Evolutionary conservation across 192 early-diverging fungal genomes (phyloP), one percentile per base, ranked within the genome.

Genomic region (Cladochytrium replicatum): DNA sequence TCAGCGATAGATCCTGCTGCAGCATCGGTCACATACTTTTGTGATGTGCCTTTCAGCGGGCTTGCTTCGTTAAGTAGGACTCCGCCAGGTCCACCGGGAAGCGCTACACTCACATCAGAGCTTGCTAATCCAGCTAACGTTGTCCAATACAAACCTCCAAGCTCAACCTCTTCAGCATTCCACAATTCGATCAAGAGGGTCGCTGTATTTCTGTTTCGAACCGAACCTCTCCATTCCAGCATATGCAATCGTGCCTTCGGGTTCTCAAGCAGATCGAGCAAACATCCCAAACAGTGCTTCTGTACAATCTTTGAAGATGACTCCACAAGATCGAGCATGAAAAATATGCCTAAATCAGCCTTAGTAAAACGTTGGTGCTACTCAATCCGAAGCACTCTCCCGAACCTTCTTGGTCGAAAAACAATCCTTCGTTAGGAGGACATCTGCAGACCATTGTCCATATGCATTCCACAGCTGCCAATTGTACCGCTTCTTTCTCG

Each of bases 391-490:
- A 37, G 13, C 17, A 13, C 17, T 13, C 17, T 13, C 17, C 13
- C 13, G 17, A 37, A 61, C 60, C 63, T 54, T 61, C 52, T 2
- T 27, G 15, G 6, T 64, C 17, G 26, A 70, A 55, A 31, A 70
- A 67, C 17, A 15, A 9, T 6, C 50, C 45, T 40, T 70, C 68
- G 39, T 48, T 57, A 6, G 38, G n/a, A 8, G 31, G 55, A 39
- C 38, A 41, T 15, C 68, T 64, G 52, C 68, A 70, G 38, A 70
- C 55, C n/a, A 60, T 54, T 1, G 63, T 61, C 68, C 68, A 70
- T 9, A 70, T 61, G 46, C 64, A 67, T 50, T 70, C 68, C 13
- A 64, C 60, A 0, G 56, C 57, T 4, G 56, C 31, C n/a, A 69
- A 26, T 21, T 62, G 6, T 3, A 72, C 44, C 6, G 44, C 19